Conservation (phyloP, 75 land plant species). For the Pinus tabuliformis region DNA sequence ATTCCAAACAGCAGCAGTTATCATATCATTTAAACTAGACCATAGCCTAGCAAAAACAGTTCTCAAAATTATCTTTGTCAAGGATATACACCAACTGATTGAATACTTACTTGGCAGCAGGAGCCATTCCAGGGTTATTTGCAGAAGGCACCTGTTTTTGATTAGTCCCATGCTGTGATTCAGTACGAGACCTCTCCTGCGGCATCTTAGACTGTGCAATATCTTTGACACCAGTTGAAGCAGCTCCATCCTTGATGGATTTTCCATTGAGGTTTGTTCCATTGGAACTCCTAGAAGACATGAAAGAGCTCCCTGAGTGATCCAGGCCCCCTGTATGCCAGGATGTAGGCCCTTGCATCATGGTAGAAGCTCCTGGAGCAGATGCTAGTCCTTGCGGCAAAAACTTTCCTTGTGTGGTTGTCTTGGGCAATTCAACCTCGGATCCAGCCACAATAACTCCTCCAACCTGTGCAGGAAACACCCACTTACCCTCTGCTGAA, state of each 20-base stretch:
- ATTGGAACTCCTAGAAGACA: constrained; percentile 9
- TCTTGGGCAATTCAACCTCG: constrained; percentile 22
- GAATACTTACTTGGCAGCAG: constrained; percentile 18
- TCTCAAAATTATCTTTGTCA: too few relatives aligned
- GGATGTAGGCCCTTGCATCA: constrained; percentile 4
- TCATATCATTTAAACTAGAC: too few relatives aligned
- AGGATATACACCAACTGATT: too few relatives aligned
- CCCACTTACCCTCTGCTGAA: constrained; percentile 33
- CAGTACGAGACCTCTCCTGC: constrained; percentile 9
- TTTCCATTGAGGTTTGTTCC: constrained; percentile 8
- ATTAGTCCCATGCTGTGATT: constrained; percentile 11
- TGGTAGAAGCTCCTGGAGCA: not conserved
- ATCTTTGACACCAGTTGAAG: constrained; percentile 11
- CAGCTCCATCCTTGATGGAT: constrained; percentile 9
- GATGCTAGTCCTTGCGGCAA: constrained; percentile 1
- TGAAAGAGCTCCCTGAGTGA: constrained; percentile 10
- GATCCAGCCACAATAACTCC: constrained; percentile 17
- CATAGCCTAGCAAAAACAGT: too few relatives aligned
- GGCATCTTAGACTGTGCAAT: constrained; percentile 6
- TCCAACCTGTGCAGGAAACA: constrained; percentile 18
- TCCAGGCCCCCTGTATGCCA: constrained; percentile 19
- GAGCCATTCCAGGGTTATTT: constrained; percentile 11
- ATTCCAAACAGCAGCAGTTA: too few relatives aligned
- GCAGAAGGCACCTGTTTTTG: constrained; percentile 7
- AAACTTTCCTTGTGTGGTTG: constrained; percentile 9